A percentile compares a stretch with the other conserved stretches of the same genome.
These are phyloP conservation scores for Aspergillus steynii DNA, from an alignment of 495 filamentous ascomycete species.

Conservation along the genomic window DNA sequence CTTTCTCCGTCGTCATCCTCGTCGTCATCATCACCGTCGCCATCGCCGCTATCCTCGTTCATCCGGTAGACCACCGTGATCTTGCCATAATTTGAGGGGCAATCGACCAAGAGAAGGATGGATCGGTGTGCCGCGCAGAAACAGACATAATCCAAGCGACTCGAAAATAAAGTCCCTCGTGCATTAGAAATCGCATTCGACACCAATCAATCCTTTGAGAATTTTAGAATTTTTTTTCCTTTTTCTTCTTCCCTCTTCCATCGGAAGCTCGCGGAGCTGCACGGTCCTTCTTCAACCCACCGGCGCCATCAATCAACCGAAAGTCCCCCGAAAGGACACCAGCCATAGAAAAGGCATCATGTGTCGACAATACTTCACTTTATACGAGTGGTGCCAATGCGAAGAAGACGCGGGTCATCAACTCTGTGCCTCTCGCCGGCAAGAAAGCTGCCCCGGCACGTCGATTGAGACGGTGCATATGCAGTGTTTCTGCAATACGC, in stretches of 20 bases:
- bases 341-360: constrained; percentile 23
- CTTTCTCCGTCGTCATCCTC: not conserved
- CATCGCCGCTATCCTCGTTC: not conserved
- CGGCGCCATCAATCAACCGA: not conserved
- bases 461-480: constrained; percentile 44
- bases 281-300: not conserved
- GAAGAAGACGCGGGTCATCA: constrained; percentile 41
- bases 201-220: not conserved
- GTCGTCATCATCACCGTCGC: not conserved
- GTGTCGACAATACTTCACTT: constrained; percentile 45
- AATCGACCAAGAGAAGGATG: not conserved
- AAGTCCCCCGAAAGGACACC: constrained; percentile 1
- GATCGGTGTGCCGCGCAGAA: not conserved
- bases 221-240: not conserved
- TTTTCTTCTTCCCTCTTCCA: not conserved
- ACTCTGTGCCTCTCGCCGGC: constrained; percentile 30
- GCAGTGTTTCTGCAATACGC: constrained; percentile 47
- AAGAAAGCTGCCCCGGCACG: constrained; percentile 35
- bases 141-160: not conserved
- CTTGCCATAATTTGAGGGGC: not conserved
- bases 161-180: not conserved
- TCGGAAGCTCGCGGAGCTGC: constrained; percentile 23
- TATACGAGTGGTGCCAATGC: constrained; percentile 49
- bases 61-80: not conserved
- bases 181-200: not conserved